A percentile compares a stretch with the other conserved stretches of the same genome.
Conservation (phyloP, 805 yeast species). For the Yarrowia osloensis region DNA sequence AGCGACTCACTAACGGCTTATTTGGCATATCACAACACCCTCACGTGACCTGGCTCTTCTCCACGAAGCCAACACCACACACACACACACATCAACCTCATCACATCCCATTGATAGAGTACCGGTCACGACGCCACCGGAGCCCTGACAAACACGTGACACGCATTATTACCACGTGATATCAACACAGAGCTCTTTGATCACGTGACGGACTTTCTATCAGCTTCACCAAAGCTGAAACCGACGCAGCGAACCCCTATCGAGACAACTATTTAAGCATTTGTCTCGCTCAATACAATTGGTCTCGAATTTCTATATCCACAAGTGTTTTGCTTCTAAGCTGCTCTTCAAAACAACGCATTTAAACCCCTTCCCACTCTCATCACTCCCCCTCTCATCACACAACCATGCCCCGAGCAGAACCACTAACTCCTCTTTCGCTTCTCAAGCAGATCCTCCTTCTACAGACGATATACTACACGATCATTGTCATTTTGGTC, state of each 20-base stretch:
- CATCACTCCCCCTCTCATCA: neutral
- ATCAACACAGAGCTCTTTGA: neutral
- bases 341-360: too few species aligned
- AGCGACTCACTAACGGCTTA: neutral
- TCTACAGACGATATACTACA: conserved; percentile 76
- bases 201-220: neutral
- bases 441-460: conserved; percentile 71
- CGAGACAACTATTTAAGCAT: too few species aligned
- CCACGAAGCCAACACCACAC: neutral
- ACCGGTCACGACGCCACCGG: neutral
- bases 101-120: neutral
- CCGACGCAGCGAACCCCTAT: neutral
- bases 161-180: neutral
- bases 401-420: conserved; percentile 35
- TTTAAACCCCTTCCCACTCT: too few species aligned
- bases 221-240: neutral
- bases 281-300: too few species aligned
- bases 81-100: neutral
- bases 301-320: too few species aligned
- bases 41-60: neutral
- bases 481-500: conserved; percentile 67
- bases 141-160: neutral
- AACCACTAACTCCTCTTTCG: conserved; percentile 58
- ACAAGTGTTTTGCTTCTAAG: too few species aligned
- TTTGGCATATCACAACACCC: neutral